phyloP scores from a whole-genome alignment of 176 grass and related monocot genomes.

The Oryza glumipatula region DNA sequence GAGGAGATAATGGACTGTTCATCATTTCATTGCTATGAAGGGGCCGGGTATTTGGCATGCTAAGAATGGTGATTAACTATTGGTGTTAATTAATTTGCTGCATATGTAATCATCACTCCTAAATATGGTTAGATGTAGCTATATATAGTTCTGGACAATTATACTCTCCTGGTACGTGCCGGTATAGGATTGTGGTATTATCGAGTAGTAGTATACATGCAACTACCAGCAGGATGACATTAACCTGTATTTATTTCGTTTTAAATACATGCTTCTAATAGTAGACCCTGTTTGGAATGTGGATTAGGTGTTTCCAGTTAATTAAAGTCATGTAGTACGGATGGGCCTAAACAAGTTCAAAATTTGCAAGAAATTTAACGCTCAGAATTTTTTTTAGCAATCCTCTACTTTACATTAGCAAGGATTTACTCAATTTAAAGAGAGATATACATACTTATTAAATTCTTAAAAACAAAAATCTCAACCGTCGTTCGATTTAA shows the following conservation, averaged over 20 bases:
- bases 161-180: neutral
- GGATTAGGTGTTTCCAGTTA: neutral
- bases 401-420: no score
- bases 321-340: neutral
- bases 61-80: conserved; percentile 18
- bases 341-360: neutral
- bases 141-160: neutral
- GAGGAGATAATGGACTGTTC: neutral
- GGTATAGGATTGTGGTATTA: neutral
- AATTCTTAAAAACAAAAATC: no score
- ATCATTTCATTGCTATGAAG: neutral
- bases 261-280: neutral
- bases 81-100: conserved; percentile 8
- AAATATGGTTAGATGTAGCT: conserved; percentile 42
- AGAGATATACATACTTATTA: no score
- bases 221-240: no score
- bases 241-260: neutral
- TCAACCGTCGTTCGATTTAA: no score
- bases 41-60: neutral
- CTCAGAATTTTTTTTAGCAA: no score
- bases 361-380: neutral
- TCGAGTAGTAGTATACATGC: neutral
- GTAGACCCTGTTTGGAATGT: neutral
- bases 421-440: no score
- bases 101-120: neutral